Conservation (phyloP, 129 eudicot species). For the sunflower (Helianthus annuus) region HanXRQr2.0-SUNRISE NC_035441.2:186095095-186095594, state of each 20-base stretch:
- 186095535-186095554: no score
- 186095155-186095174: conserved; percentile 48
- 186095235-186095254: conserved; percentile 79
- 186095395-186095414: conserved; percentile 36
- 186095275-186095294: conserved; percentile 67
- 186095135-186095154: conserved; percentile 45
- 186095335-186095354: conserved; percentile 25
- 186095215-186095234: conserved; percentile 71
- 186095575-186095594: no score
- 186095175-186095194: conserved; percentile 51
- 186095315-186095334: conserved; percentile 55
- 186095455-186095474: conserved; percentile 25
- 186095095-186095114: neutral
- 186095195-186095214: conserved; percentile 57
- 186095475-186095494: neutral
- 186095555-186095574: no score
- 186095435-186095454: conserved; percentile 33
- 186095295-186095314: conserved; percentile 59
- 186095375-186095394: conserved; percentile 34
- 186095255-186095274: conserved; percentile 33
- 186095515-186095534: neutral
- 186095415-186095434: conserved; percentile 37
- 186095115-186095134: conserved; percentile 21
- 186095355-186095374: conserved; percentile 20
- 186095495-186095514: neutral